Conservation (phyloP, 495 filamentous ascomycete genomes). For the Platismatia glauca region DNA sequence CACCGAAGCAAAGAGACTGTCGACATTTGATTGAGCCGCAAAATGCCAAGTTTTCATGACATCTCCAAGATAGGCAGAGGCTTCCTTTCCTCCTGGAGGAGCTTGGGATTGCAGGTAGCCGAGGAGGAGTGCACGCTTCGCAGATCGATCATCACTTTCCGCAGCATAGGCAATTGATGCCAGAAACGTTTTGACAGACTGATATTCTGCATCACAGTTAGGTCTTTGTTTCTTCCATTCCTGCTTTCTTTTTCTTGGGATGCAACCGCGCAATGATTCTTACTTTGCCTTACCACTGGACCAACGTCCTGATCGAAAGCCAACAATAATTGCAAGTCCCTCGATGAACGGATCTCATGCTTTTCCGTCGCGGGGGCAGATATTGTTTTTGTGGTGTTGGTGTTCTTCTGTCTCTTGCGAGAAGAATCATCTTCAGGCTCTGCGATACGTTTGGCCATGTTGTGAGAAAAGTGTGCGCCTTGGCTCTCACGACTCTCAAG, state of each 20-base stretch:
- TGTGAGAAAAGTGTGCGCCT: neutral
- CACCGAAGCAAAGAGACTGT: constrained; percentile 63
- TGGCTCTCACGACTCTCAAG: no score
- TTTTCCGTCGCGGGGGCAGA: constrained; percentile 13
- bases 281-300: constrained; percentile 54
- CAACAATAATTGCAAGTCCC: constrained; percentile 55
- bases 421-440: constrained; percentile 23
- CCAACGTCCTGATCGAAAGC: constrained; percentile 55
- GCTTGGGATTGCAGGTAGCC: constrained; percentile 64
- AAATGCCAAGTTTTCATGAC: constrained; percentile 73
- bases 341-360: constrained; percentile 48
- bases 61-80: constrained; percentile 55
- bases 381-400: neutral
- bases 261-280: neutral
- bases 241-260: neutral
- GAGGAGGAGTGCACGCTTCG: constrained; percentile 54
- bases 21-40: constrained; percentile 61
- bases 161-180: constrained; percentile 49
- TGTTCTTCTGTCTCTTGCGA: constrained; percentile 38
- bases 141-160: constrained; percentile 38
- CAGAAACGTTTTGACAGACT: constrained; percentile 69
- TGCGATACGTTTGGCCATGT: constrained; percentile 19
- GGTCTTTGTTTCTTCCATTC: neutral
- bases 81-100: constrained; percentile 45
- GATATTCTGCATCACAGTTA: constrained; percentile 45